These are phyloP conservation scores for Penicillium canescens DNA, from an alignment of 495 filamentous ascomycete genomes.

Conservation along the genomic window DNA sequence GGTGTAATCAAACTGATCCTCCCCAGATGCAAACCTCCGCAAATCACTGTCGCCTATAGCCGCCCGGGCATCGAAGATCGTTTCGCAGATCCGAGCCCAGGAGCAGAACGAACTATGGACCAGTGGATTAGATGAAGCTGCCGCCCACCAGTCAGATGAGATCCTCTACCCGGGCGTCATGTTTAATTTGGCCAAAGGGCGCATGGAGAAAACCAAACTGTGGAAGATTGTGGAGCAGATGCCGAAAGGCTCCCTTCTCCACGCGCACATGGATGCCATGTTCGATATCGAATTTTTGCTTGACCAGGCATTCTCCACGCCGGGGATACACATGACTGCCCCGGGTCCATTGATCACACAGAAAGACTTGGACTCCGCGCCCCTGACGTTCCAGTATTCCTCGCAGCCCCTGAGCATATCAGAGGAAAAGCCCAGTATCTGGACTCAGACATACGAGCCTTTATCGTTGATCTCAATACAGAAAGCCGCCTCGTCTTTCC, in stretches of 20 bases:
- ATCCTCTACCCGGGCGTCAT: conserved; percentile 81
- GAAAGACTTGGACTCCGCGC: conserved; percentile 45
- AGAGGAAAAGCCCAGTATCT: conserved; percentile 49
- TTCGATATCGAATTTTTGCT: conserved; percentile 81
- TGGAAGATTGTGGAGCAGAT: conserved; percentile 83
- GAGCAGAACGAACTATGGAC: conserved; percentile 76
- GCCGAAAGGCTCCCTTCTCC: conserved; percentile 89
- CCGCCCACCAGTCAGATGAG: conserved; percentile 52
- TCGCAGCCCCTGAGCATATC: conserved; percentile 8
- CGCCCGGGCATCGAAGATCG: conserved; percentile 71
- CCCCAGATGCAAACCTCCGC: conserved; percentile 39
- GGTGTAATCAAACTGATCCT: background rate
- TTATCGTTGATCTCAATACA: conserved; percentile 57
- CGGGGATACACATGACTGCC: conserved; percentile 71
- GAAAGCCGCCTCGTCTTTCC: conserved; percentile 70
- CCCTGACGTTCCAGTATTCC: conserved; percentile 54
- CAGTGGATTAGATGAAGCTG: conserved; percentile 62
- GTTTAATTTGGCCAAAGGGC: conserved; percentile 75
- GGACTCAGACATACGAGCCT: conserved; percentile 60
- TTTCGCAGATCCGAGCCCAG: conserved; percentile 71
- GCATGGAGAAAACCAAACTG: conserved; percentile 78
- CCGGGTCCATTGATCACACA: conserved; percentile 50
- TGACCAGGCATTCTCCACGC: conserved; percentile 65
- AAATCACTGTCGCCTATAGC: conserved; percentile 75
- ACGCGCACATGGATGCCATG: conserved; percentile 89